Base-by-base conservation (phyloP, 768 basidiomycete species). In the Guyanaporus albipodus region DNA sequence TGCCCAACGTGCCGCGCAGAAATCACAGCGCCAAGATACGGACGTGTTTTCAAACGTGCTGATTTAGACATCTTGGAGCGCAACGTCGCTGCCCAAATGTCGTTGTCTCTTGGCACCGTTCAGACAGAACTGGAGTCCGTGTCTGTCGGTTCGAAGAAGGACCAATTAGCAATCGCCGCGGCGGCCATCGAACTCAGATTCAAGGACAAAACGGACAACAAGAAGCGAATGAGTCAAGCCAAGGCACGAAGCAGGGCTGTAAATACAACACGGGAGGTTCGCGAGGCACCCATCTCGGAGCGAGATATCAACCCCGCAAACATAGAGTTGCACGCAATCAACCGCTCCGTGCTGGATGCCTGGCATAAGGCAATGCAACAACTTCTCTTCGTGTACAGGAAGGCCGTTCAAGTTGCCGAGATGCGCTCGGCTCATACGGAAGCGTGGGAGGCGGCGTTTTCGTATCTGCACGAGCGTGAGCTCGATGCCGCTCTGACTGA, bases 11-110 rank as follows among this genome's bases (percentile, higher is more conserved):
- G 85, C 58, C 77, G 82, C 26, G 54, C 66, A 6, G 70, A 75
- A 2, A 79, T 87, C 48, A 79, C 74, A 1, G 68, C 77, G 3
- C 74, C 71, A 4, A 75, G 83, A 4, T 86, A 87, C 52, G 77
- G 82, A 7, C 74, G 83, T 4, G 64, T 78, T 28, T 73, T 71
- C 57, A 87, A 86, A 58, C 73, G 78, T 8, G 80, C 83, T 0
- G 71, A 76, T 37, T 64, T 88, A 37, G 83, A 85, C 50, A 77
- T 86, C 7, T 55, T 85, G 44, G 85, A 86, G 57, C 72, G 73
- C 46, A 85, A 85, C 48, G 71, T 84, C 18, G 76, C 77, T 0
- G 70, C 68, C 28, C 66, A 66, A 17, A 78, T 82, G 76, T 74
- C 76, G 0, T 60, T 60, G 17, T 65, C 68, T 9, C 71, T 83